Evolutionary conservation across 805 yeast species (phyloP).

Genomic region (Nakazawaea ambrosiae): DNA sequence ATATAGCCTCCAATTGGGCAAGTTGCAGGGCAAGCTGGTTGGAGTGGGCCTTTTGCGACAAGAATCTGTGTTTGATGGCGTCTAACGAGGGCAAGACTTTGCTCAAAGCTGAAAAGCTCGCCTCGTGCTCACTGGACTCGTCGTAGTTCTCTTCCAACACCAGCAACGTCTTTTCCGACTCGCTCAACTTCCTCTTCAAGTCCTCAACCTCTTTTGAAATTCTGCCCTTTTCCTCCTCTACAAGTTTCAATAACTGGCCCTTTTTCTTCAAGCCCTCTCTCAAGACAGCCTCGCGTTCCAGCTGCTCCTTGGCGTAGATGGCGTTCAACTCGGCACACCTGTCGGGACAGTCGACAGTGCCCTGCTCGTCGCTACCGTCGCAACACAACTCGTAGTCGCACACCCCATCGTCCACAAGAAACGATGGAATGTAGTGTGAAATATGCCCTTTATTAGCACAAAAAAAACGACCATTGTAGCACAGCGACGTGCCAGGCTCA

Average conservation of each 20-base stretch:
- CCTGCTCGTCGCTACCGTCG: conserved; percentile 85
- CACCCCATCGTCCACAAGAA: conserved; percentile 77
- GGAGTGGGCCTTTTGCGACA: conserved; percentile 12
- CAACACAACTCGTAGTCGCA: conserved; percentile 90
- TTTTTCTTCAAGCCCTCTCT: conserved; percentile 30
- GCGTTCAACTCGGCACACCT: conserved; percentile 44
- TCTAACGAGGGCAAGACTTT: conserved; percentile 4
- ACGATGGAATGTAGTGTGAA: conserved; percentile 56
- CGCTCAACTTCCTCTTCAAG: conserved; percentile 11
- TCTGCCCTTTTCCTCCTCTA: conserved; percentile 16
- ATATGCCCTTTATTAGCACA: conserved; percentile 72
- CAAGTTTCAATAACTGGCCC: conserved; percentile 22
- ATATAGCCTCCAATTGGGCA: conserved; percentile 34
- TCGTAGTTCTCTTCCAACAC: conserved; percentile 23
- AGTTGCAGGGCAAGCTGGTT: conserved; percentile 13
- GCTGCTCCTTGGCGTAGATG: conserved; percentile 24
- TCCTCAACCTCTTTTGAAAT: conserved; percentile 17
- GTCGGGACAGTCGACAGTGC: conserved; percentile 42
- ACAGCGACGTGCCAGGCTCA: conserved; percentile 93
- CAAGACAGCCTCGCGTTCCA: conserved; percentile 15
- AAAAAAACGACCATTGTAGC: conserved; percentile 50
- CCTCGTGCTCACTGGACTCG: conserved; percentile 6
- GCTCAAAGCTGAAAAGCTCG: conserved; percentile 8
- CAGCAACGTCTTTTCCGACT: conserved; percentile 19
- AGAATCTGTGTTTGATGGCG: conserved; percentile 10